Conservation (phyloP, 305 asterid genomes). For the Solanum aculeatissimum region DNA sequence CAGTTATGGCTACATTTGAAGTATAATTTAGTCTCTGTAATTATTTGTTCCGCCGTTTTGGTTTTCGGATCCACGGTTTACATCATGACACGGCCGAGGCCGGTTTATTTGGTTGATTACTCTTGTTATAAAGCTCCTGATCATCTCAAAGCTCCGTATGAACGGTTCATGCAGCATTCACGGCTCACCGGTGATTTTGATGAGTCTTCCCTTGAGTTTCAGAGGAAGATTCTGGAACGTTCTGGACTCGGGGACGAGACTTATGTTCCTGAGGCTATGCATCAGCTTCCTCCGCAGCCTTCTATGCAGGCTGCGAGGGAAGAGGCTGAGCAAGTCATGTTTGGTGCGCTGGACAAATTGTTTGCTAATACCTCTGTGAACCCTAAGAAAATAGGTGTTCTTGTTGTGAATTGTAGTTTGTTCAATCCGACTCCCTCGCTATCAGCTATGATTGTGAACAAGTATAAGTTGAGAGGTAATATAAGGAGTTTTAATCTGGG, state of each 20-base stretch:
- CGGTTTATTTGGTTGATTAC: conserved; percentile 68
- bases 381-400: conserved; percentile 62
- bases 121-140: conserved; percentile 62
- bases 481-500: conserved; percentile 65
- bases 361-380: conserved; percentile 47
- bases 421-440: conserved; percentile 76
- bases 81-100: conserved; percentile 65
- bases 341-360: conserved; percentile 52
- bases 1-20: conserved; percentile 64
- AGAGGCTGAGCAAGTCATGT: conserved; percentile 83
- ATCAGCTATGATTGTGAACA: conserved; percentile 76
- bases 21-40: conserved; percentile 61
- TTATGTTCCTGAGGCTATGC: conserved; percentile 83
- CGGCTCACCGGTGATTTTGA: conserved; percentile 56
- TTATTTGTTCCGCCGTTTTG: conserved; percentile 51
- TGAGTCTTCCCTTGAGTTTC: conserved; percentile 70
- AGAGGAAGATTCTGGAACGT: conserved; percentile 62
- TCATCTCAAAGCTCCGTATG: conserved; percentile 32
- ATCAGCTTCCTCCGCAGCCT: conserved; percentile 58
- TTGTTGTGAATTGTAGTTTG: conserved; percentile 73
- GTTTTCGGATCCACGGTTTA: conserved; percentile 76
- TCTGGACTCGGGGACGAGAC: conserved; percentile 85
- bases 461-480: conserved; percentile 76
- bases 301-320: conserved; percentile 82
- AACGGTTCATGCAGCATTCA: conserved; percentile 53